Conservation (phyloP, 2,329 filamentous ascomycete genomes). For the Paramyrothecium sp. region DNA sequence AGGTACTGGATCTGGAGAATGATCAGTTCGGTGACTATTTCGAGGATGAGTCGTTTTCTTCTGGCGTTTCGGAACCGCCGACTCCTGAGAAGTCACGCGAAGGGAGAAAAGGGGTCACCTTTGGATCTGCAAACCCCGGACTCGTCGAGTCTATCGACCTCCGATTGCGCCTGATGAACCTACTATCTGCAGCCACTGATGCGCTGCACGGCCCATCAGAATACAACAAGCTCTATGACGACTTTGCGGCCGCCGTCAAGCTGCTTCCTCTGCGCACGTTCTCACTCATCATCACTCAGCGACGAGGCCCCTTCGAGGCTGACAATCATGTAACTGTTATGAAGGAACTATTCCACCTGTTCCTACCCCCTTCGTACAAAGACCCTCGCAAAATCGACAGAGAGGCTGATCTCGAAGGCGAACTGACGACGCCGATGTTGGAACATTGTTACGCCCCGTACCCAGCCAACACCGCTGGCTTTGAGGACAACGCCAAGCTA, state of each 20-base stretch:
- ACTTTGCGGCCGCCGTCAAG: conserved; percentile 55
- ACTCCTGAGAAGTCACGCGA: conserved; percentile 38
- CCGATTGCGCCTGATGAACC: conserved; percentile 60
- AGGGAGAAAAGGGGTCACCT: conserved; percentile 13
- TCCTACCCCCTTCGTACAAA: conserved; percentile 39
- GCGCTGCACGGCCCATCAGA: conserved; percentile 43
- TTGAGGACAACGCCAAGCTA: conserved; percentile 71
- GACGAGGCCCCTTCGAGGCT: conserved; percentile 29
- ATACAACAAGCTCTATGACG: conserved; percentile 56
- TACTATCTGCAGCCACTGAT: conserved; percentile 47
- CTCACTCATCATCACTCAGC: conserved; percentile 45
- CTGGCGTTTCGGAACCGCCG: conserved; percentile 43
- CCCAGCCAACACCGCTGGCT: conserved; percentile 58
- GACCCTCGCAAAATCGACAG: conserved; percentile 38
- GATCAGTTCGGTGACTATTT: conserved; percentile 60
- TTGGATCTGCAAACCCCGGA: conserved; percentile 20
- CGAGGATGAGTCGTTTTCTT: conserved; percentile 54
- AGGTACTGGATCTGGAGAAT: conserved; percentile 55
- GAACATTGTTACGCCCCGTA: conserved; percentile 63
- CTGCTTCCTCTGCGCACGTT: conserved; percentile 59
- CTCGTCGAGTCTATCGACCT: conserved; percentile 56
- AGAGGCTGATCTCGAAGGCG: conserved; percentile 32
- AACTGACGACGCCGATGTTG: conserved; percentile 44
- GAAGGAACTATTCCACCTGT: conserved; percentile 42
- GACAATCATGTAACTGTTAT: conserved; percentile 43